Conservation (phyloP, 2,329 filamentous ascomycete genomes). For the Talaromyces sp. region DNA sequence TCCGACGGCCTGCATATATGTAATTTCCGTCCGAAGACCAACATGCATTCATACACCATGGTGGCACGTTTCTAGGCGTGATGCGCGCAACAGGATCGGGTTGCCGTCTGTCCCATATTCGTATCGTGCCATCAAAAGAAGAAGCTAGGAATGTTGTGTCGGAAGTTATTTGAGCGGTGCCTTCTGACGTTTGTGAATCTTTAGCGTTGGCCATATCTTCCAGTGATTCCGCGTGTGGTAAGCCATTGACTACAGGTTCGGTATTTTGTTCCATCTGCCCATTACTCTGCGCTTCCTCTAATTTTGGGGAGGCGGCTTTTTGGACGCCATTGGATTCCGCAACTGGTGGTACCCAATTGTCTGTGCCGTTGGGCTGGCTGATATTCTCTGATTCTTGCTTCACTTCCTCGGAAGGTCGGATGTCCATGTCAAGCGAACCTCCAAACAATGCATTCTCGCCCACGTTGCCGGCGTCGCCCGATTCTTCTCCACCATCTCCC, state of each 20-base stretch:
- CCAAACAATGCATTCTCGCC: constrained; percentile 85
- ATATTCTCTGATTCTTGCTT: constrained; percentile 29
- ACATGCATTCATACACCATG: constrained; percentile 96
- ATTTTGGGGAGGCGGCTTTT: neutral
- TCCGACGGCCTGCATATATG: constrained; percentile 87
- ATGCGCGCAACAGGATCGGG: constrained; percentile 76
- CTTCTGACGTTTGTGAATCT: constrained; percentile 25
- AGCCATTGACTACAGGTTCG: constrained; percentile 31
- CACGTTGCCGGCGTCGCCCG: constrained; percentile 63
- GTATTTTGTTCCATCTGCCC: constrained; percentile 26
- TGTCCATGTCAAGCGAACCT: constrained; percentile 64
- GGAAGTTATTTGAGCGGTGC: constrained; percentile 48
- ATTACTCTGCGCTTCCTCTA: constrained; percentile 17
- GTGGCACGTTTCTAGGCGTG: constrained; percentile 70
- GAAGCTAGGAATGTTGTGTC: constrained; percentile 84
- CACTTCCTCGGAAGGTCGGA: constrained; percentile 48
- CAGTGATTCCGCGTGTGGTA: constrained; percentile 43
- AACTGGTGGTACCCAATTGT: constrained; percentile 14
- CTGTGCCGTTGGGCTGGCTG: constrained; percentile 21
- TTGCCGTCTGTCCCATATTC: constrained; percentile 57
- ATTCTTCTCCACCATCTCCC: constrained; percentile 46
- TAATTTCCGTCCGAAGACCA: constrained; percentile 95
- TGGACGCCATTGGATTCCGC: constrained; percentile 20
- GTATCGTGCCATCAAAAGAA: constrained; percentile 48
- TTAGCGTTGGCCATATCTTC: constrained; percentile 27